Percentiles rank a stretch among this genome's conserved stretches.
Evolutionary conservation across 2,329 filamentous ascomycete genomes (phyloP).

Genomic region (Fusarium sp.): DNA sequence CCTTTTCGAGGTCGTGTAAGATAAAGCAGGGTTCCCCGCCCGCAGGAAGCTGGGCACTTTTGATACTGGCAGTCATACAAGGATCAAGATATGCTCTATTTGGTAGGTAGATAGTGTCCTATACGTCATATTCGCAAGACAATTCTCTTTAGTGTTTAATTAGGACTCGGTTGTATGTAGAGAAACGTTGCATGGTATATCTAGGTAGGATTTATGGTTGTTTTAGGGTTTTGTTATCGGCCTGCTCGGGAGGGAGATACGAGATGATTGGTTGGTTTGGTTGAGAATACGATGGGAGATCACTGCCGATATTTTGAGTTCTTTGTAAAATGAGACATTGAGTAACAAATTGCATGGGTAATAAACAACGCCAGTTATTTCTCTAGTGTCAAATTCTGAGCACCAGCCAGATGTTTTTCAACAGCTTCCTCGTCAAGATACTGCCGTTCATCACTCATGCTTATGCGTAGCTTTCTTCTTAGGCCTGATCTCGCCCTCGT

Average conservation of each 20-base stretch:
- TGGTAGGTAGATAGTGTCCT: conserved; percentile 16
- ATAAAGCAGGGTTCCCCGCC: conserved; percentile 33
- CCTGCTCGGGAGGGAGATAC: neutral
- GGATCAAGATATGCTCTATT: conserved; percentile 15
- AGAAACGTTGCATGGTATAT: neutral
- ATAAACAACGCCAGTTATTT: too few relatives aligned
- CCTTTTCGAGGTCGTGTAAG: neutral
- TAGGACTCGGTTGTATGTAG: neutral
- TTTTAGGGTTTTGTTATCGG: neutral
- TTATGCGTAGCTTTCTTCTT: conserved; percentile 25
- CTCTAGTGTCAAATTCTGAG: neutral
- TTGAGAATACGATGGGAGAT: neutral
- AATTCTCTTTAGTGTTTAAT: neutral
- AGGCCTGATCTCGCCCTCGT: neutral
- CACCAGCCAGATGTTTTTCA: too few relatives aligned
- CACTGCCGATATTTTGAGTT: neutral
- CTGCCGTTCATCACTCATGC: neutral
- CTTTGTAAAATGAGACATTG: neutral
- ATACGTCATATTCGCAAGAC: neutral
- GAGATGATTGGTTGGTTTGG: neutral
- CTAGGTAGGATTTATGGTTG: neutral
- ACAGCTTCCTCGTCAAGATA: too few relatives aligned
- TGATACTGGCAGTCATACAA: conserved; percentile 9
- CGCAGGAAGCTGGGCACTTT: conserved; percentile 17
- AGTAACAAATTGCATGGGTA: fast-evolving